Evolutionary conservation across 2,329 filamentous ascomycete species (phyloP), one percentile per base, ranked within the genome.

Genomic region (Colletotrichum sp.): DNA sequence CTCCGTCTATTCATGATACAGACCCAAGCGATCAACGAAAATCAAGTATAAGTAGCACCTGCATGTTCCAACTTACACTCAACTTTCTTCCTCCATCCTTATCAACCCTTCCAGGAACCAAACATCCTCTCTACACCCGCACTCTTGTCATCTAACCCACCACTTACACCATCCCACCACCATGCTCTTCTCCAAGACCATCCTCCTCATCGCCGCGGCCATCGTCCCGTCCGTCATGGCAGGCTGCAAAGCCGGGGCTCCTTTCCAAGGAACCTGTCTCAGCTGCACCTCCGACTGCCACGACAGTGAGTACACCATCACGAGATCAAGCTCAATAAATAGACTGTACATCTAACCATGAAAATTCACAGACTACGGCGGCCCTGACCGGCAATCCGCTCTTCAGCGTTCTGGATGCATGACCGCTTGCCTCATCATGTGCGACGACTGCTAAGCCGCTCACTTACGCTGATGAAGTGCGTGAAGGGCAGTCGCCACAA

Each of bases 1-100:
- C 0, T 12, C 1, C 0, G 3, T n/a, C 0, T 4, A 6, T 48
- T 48, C 10, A 22, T 18, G n/a, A 48, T 3, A 10, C n/a, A 22
- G 9, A 6, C 0, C 4, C 3, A 48, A 8, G 18, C n/a, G 10
- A 4, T 22, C 3, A 4, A 13, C 3, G 2, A 7, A 6, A 12
- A 3, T 1, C 2, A 22, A 48, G 6, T 48, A 48, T 48, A 22
- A 48, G 44, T 22, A 22, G 3, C 1, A 48, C 44, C 10, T 22
- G 0, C 2, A 7, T 12, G n/a, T 0, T 22, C n/a, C 13, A 13
- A 7, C 4, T 48, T 1, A 13, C 9, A 48, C 5, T 22, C 3
- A n/a, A 1, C 39, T 44, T 1, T 16, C n/a, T 4, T 13, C 44
- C 10, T 4, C n/a, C 1, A 22, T 22, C 44, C 13, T 3, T 0